Evolutionary conservation across 208 protist species (phyloP).

Genomic region (Crithidia brevicula): DNA sequence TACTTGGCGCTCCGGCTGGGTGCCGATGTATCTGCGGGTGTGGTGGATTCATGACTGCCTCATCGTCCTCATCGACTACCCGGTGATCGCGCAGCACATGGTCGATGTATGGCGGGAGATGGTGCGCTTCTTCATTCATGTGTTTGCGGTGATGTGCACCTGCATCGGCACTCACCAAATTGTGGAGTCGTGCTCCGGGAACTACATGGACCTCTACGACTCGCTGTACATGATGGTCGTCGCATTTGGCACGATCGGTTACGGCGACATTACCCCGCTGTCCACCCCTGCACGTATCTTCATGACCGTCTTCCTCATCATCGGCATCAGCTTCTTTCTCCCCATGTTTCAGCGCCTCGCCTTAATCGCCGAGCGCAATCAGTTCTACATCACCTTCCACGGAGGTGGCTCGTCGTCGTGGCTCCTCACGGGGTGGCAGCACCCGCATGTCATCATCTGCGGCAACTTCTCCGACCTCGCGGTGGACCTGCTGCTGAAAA

Average conservation of each 20-base stretch:
- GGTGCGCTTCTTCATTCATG: conserved; percentile 55
- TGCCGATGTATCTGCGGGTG: conserved; percentile 85
- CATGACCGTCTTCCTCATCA: conserved; percentile 71
- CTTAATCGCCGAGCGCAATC: conserved; percentile 37
- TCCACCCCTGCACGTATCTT: conserved; percentile 69
- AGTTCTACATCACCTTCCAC: conserved; percentile 62
- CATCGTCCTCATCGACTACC: conserved; percentile 71
- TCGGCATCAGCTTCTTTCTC: conserved; percentile 81
- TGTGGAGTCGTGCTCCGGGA: conserved; percentile 58
- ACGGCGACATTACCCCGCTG: conserved; percentile 59
- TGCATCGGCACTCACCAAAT: conserved; percentile 81
- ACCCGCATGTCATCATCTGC: conserved; percentile 77
- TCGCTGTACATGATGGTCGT: conserved; percentile 76
- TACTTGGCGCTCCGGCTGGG: conserved; percentile 61
- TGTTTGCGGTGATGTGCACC: conserved; percentile 73
- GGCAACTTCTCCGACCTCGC: conserved; percentile 66
- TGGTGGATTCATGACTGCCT: conserved; percentile 81
- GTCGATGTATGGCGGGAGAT: conserved; percentile 69
- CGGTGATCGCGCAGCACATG: conserved; percentile 53
- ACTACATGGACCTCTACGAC: conserved; percentile 71
- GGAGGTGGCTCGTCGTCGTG: conserved; percentile 33
- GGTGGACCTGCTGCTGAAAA: conserved; percentile 71
- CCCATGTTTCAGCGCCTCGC: conserved; percentile 67
- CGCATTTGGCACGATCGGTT: conserved; percentile 79
- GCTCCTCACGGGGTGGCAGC: conserved; percentile 21